Conservation (phyloP, 2,329 filamentous ascomycete species). For the Rhynchosporium secalis region DNA sequence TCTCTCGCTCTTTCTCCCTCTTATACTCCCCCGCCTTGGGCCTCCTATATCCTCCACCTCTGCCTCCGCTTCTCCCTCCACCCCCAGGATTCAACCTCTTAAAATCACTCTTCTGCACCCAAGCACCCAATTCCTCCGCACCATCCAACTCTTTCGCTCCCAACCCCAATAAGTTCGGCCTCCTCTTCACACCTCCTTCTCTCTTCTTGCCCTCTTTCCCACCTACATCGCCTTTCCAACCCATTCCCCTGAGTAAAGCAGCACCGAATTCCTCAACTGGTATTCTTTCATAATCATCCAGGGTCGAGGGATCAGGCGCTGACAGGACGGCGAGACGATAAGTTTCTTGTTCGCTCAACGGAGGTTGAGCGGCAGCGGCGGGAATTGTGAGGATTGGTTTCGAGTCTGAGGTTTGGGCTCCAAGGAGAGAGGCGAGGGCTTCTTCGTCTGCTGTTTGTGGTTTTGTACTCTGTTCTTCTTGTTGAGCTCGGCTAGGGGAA, state of each 20-base stretch:
- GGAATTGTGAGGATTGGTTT: slow-evolving; percentile 55
- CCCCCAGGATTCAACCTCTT: slow-evolving; percentile 47
- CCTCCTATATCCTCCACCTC: slow-evolving; percentile 46
- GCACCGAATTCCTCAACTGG: slow-evolving; percentile 95
- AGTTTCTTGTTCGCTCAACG: slow-evolving; percentile 61
- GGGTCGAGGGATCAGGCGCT: slow-evolving; percentile 72
- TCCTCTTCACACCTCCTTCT: slow-evolving; percentile 59
- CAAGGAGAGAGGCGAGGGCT: slow-evolving; percentile 67
- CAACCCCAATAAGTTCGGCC: slow-evolving; percentile 81
- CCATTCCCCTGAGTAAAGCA: slow-evolving; percentile 88
- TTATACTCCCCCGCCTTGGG: slow-evolving; percentile 43
- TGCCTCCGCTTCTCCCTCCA: slow-evolving; percentile 42
- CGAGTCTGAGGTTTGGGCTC: slow-evolving; percentile 51
- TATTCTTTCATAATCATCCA: slow-evolving; percentile 84
- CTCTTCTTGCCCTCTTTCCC: slow-evolving; percentile 54
- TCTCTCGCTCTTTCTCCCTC: slow-evolving; percentile 36
- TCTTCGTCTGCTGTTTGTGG: slow-evolving; percentile 57
- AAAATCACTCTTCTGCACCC: slow-evolving; percentile 69
- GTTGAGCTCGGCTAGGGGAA: neutral
- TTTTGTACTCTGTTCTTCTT: slow-evolving; percentile 27
- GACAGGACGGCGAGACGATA: slow-evolving; percentile 69
- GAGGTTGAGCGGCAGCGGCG: neutral
- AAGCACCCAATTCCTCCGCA: slow-evolving; percentile 72
- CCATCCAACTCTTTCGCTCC: slow-evolving; percentile 80
- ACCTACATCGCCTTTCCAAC: slow-evolving; percentile 74